phyloP scores from a whole-genome alignment of 495 filamentous ascomycete genomes.

The Penicillium coprophilum region DNA sequence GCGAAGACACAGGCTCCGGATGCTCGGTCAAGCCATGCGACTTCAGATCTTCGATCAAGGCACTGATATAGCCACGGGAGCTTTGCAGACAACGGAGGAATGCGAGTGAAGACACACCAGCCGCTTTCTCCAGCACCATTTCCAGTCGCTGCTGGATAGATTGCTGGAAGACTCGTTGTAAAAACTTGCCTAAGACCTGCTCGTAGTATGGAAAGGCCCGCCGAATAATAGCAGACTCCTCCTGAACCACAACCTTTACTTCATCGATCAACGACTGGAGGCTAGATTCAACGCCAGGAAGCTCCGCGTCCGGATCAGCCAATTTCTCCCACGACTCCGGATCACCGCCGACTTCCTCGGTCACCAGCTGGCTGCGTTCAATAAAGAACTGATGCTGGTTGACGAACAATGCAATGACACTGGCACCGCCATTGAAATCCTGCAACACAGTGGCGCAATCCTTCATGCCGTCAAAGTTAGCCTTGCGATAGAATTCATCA shows the following conservation, averaged over 20 bases:
- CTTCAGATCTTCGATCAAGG: slow-evolving; percentile 89
- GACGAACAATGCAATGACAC: slow-evolving; percentile 91
- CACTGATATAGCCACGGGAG: slow-evolving; percentile 78
- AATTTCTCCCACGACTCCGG: slow-evolving; percentile 84
- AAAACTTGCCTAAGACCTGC: slow-evolving; percentile 83
- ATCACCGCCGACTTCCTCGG: slow-evolving; percentile 84
- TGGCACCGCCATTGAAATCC: slow-evolving; percentile 93
- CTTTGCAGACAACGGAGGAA: slow-evolving; percentile 91
- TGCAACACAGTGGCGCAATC: slow-evolving; percentile 90
- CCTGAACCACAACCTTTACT: slow-evolving; percentile 92
- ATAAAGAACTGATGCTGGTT: slow-evolving; percentile 99
- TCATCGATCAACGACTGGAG: slow-evolving; percentile 90
- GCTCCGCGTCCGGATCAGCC: slow-evolving; percentile 90
- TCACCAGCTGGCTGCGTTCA: slow-evolving; percentile 82
- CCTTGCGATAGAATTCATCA: slow-evolving; percentile 89
- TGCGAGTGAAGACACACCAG: slow-evolving; percentile 83
- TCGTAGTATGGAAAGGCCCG: slow-evolving; percentile 95
- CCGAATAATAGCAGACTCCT: slow-evolving; percentile 93
- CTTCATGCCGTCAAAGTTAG: slow-evolving; percentile 95
- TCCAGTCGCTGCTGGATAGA: slow-evolving; percentile 94
- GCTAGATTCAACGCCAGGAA: slow-evolving; percentile 86
- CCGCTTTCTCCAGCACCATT: slow-evolving; percentile 93
- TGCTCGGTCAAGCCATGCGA: slow-evolving; percentile 92
- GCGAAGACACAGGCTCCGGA: slow-evolving; percentile 84
- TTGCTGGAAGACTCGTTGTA: slow-evolving; percentile 96